These are phyloP conservation scores for Mycena maculata DNA, from an alignment of 768 basidiomycete genomes.

Conservation along the genomic window DNA sequence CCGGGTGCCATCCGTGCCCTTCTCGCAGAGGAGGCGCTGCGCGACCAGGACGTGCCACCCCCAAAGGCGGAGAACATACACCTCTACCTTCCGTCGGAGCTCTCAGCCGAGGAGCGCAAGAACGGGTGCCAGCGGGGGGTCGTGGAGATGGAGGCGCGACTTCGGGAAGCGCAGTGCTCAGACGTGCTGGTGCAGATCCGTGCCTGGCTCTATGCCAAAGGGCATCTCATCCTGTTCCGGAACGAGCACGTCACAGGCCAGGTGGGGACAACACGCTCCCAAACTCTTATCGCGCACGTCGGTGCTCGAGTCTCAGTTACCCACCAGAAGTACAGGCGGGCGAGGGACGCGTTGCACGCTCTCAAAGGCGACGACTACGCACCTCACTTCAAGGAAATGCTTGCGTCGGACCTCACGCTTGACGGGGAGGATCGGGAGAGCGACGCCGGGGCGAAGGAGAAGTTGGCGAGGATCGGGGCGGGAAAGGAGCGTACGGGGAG, in stretches of 20 bases:
- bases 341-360: neutral
- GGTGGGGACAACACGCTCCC: neutral
- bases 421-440: neutral
- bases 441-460: neutral
- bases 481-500: neutral
- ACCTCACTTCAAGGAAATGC: neutral
- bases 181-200: neutral
- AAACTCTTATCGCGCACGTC: neutral
- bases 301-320: neutral
- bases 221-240: neutral
- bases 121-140: neutral
- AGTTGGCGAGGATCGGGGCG: neutral
- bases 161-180: constrained; percentile 1
- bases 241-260: neutral
- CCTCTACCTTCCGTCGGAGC: neutral
- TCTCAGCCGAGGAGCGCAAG: neutral
- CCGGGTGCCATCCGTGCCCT: constrained; percentile 1
- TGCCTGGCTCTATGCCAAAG: neutral
- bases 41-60: neutral
- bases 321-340: neutral
- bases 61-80: neutral
- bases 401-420: neutral
- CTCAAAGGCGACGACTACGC: neutral
- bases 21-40: neutral
- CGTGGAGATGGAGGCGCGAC: neutral